phyloP scores from a whole-genome alignment of 768 basidiomycete species.

The Russula sp. region DNA sequence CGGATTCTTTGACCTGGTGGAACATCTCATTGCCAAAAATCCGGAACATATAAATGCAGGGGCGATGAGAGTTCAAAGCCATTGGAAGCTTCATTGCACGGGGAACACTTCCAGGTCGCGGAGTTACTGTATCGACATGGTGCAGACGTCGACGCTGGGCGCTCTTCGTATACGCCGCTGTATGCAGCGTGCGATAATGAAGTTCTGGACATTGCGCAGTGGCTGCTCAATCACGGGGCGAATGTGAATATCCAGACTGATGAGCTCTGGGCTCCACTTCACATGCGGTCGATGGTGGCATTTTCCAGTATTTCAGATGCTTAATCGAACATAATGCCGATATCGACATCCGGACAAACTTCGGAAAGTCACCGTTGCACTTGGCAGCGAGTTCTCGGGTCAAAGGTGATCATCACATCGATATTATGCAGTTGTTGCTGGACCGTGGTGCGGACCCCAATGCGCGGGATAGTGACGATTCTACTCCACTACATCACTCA shows the following conservation, averaged over 20 bases:
- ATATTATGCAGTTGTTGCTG: neutral
- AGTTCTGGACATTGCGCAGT: neutral
- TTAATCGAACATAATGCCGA: slow-evolving; percentile 3
- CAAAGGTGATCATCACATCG: neutral
- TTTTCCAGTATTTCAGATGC: neutral
- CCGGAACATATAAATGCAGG: neutral
- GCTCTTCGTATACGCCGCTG: neutral
- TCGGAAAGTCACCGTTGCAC: neutral
- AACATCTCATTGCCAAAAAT: neutral
- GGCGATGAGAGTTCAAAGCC: neutral
- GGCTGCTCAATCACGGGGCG: slow-evolving; percentile 1
- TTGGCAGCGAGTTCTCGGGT: neutral
- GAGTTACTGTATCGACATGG: neutral
- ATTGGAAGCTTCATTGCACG: neutral
- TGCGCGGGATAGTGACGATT: neutral
- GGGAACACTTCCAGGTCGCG: neutral
- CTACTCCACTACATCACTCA: neutral
- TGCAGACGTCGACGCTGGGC: neutral
- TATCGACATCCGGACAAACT: neutral
- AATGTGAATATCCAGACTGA: neutral
- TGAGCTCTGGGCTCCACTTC: neutral
- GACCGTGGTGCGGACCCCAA: neutral
- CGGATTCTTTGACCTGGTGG: neutral
- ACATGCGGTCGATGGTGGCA: neutral
- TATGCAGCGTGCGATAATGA: neutral